A percentile compares a stretch with the other conserved stretches of the same genome.
Conservation (phyloP, 2,329 filamentous ascomycete species). For the Fonsecaea nubica region DNA sequence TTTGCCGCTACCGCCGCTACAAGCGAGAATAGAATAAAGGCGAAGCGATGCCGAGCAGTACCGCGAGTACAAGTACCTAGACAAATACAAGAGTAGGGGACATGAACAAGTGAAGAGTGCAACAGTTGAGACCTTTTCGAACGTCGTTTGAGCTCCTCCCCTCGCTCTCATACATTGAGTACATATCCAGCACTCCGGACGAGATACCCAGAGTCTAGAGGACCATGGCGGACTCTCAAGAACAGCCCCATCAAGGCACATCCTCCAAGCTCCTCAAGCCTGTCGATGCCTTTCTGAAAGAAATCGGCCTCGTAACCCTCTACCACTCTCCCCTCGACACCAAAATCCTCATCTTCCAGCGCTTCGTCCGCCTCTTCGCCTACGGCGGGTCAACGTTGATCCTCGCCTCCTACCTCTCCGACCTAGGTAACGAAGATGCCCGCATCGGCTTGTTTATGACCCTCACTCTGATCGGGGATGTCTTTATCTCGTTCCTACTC, state of each 20-base stretch:
- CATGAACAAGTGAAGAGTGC: neutral
- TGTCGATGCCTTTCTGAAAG: constrained; percentile 34
- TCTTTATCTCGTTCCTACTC: constrained; percentile 63
- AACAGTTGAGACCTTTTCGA: neutral
- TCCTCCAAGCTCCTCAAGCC: constrained; percentile 17
- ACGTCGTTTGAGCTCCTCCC: neutral
- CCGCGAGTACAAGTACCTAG: neutral
- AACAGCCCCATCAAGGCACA: constrained; percentile 2
- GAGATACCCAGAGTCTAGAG: neutral
- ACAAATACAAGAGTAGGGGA: neutral
- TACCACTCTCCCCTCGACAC: constrained; percentile 48
- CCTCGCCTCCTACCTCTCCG: constrained; percentile 66
- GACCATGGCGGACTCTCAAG: constrained; percentile 10
- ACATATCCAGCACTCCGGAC: neutral
- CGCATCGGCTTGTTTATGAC: constrained; percentile 71
- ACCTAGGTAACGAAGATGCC: constrained; percentile 62
- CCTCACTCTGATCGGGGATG: constrained; percentile 66
- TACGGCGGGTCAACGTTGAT: constrained; percentile 67
- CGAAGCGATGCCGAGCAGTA: constrained; percentile 8
- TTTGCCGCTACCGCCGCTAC: neutral
- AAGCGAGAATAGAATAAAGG: neutral
- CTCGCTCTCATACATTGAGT: neutral
- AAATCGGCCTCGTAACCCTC: constrained; percentile 48
- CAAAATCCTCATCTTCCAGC: constrained; percentile 51
- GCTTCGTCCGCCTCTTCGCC: constrained; percentile 65